Base-by-base conservation (phyloP, 2,329 filamentous ascomycete genomes). In the Phymatotrichopsis omnivora region DNA sequence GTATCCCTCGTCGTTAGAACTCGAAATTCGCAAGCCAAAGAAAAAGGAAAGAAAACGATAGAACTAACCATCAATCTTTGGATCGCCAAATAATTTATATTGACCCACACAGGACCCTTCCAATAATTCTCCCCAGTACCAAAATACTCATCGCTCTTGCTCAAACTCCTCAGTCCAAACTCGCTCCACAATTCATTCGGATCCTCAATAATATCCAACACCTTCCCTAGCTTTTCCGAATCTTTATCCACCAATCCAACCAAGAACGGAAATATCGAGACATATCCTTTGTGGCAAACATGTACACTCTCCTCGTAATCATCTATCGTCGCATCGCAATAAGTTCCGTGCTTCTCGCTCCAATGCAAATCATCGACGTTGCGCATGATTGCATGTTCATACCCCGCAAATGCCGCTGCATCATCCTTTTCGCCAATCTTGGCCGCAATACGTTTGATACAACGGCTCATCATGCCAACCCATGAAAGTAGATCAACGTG, bases 101-200 rank as follows among this genome's bases (percentile, higher is more conserved):
- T 91, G 60, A 96, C 82, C 89, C 89, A 96, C 19, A 96, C 74
- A 0, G 91, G 86, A 54, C 85, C 83, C 52, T 86, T 76, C 89
- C 91, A 98, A 69, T 98, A 98, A 64, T 98, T 95, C 68, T 98
- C 91, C 2, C 72, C 84, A 0, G 86, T 93, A 30, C 81, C 85
- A 63, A 95, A 96, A 51, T 85, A 75, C 59, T 80, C 71, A 59
- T 89, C 82, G 58, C 77, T 76, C 66, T 81, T 82, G 66, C 86
- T 94, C 63, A 98, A 64, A 64, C 86, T 94, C 50, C 89, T 75
- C 52, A 98, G 75, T n/a, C 91, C 91, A 58, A 83, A 78, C 2
- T 80, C 73, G 60, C 82, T 93, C 78, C 87, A 96, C n/a, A 98
- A 69, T 60, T 95, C 80, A 4, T 86, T 74, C 54, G 85, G 78